These are phyloP conservation scores for Blastocystis sp. DNA, from an alignment of 352 stramenopile genomes.

Conservation along the genomic window DNA sequence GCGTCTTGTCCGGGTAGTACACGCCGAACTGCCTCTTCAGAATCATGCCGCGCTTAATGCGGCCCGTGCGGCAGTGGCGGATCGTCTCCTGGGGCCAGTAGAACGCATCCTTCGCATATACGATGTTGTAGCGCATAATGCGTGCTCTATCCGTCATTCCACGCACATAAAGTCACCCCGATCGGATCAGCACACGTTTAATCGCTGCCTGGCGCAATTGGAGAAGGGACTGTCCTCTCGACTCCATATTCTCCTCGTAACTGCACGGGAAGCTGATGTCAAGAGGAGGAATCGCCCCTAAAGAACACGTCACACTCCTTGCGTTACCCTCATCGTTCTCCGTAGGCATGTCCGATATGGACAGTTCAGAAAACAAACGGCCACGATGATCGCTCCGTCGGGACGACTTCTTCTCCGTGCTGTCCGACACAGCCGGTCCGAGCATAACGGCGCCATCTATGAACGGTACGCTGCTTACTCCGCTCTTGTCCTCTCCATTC, in stretches of 20 bases:
- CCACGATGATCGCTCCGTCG: background rate
- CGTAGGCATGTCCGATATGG: constrained; percentile 61
- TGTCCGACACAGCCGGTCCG: background rate
- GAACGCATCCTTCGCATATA: constrained; percentile 26
- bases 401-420: background rate
- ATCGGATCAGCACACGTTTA: constrained; percentile 57
- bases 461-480: background rate
- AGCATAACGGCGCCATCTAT: background rate
- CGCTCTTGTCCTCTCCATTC: background rate
- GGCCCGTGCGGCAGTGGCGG: constrained; percentile 67
- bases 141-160: background rate
- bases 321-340: background rate
- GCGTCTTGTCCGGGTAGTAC: constrained; percentile 52
- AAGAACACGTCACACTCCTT: background rate
- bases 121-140: constrained; percentile 38
- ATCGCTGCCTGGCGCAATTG: constrained; percentile 49
- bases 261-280: constrained; percentile 47
- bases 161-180: background rate
- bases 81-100: constrained; percentile 72
- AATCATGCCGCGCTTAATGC: constrained; percentile 60
- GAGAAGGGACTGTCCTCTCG: constrained; percentile 4
- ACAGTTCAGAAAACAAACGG: constrained; percentile 65
- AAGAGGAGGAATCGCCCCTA: constrained; percentile 9
- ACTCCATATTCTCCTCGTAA: constrained; percentile 57
- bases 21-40: constrained; percentile 65